Conservation (phyloP, 2,329 filamentous ascomycete genomes). For the Magnaporthiopsis poae region DNA sequence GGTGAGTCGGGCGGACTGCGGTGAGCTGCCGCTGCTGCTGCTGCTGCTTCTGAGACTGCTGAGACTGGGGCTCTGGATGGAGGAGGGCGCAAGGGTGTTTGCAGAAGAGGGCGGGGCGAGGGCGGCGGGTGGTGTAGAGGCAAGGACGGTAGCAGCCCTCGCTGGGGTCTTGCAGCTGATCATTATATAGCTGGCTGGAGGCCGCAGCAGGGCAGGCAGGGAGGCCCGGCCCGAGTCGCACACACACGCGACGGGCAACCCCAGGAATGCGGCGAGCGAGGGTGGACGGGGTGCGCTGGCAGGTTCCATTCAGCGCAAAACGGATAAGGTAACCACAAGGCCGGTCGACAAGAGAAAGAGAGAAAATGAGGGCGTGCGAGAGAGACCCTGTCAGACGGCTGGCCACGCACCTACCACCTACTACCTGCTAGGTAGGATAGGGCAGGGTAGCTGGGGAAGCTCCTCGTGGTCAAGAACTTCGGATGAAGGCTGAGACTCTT, state of each 20-base stretch:
- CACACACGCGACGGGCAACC: too few relatives aligned
- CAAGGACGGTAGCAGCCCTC: not conserved
- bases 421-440: too few relatives aligned
- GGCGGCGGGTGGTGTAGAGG: not conserved
- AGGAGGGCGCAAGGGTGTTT: not conserved
- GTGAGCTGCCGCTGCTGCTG: not conserved
- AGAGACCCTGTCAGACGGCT: not conserved
- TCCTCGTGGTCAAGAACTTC: too few relatives aligned
- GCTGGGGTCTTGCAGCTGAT: constrained; percentile 5
- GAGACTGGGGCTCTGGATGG: not conserved
- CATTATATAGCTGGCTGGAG: constrained; percentile 1
- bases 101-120: not conserved
- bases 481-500: not conserved
- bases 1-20: not conserved
- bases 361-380: not conserved
- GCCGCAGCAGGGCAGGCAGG: not conserved
- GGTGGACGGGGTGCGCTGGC: not conserved
- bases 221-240: not conserved
- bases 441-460: too few relatives aligned
- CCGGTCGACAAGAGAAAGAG: not conserved
- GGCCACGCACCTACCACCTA: too few relatives aligned
- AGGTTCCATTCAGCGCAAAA: not conserved
- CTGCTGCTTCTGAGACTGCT: too few relatives aligned
- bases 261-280: not conserved
- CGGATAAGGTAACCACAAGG: not conserved